Evolutionary conservation across 768 basidiomycete species (phyloP).

Genomic region (Crepidotus variabilis): DNA sequence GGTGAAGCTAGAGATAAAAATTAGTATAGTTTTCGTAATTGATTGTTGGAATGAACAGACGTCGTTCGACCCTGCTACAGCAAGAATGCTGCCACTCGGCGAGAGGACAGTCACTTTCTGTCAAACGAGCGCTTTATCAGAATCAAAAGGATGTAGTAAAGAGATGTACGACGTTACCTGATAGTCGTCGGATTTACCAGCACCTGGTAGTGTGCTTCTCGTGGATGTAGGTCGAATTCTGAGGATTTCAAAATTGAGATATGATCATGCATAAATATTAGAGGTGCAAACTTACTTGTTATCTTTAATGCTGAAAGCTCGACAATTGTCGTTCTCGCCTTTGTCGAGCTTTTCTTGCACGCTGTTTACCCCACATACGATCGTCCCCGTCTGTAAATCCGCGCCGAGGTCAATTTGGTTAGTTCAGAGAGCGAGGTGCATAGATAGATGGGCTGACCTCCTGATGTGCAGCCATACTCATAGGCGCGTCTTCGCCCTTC

Average conservation of each 20-base stretch:
- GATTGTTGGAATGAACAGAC: conserved; percentile 35
- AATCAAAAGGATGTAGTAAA: not conserved
- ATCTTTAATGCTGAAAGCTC: conserved; percentile 58
- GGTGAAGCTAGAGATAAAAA: conserved; percentile 42
- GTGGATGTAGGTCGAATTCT: conserved; percentile 55
- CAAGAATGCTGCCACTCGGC: conserved; percentile 58
- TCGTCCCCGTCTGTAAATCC: conserved; percentile 45
- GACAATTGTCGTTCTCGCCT: conserved; percentile 82
- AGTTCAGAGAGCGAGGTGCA: too few relatives aligned
- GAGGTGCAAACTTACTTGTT: conserved; percentile 45
- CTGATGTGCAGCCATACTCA: conserved; percentile 79
- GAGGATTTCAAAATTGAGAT: not conserved
- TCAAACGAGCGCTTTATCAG: conserved; percentile 5
- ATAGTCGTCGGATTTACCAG: conserved; percentile 68
- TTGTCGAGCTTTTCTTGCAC: conserved; percentile 53
- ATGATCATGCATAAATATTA: not conserved
- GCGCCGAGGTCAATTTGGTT: too few relatives aligned
- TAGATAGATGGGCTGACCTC: conserved; percentile 47
- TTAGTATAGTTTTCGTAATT: conserved; percentile 1
- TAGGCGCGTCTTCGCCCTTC: conserved; percentile 89
- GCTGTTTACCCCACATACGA: conserved; percentile 90
- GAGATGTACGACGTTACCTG: conserved; percentile 56
- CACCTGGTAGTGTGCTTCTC: conserved; percentile 52
- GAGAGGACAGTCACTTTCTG: conserved; percentile 91
- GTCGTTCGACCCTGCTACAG: conserved; percentile 69